phyloP scores from a whole-genome alignment of 75 land plant genomes.

The Pinus albicaulis region DNA sequence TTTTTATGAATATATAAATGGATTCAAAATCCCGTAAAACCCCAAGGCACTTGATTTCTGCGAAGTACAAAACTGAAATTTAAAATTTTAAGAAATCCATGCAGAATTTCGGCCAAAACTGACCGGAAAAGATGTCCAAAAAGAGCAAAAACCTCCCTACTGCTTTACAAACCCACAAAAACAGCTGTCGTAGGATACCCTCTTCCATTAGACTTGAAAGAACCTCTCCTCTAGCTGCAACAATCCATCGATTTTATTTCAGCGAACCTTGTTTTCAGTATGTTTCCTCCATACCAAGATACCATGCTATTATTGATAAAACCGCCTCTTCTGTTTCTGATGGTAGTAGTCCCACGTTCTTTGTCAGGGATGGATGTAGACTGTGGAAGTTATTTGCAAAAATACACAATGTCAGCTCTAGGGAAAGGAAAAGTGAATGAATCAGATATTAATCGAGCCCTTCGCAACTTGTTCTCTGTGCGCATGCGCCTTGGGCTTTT shows the following conservation, averaged over 20 bases:
- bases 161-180: neutral
- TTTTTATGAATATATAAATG: no score
- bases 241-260: neutral
- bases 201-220: neutral
- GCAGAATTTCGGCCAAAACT: no score
- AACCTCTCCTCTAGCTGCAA: neutral
- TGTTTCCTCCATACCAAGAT: no score
- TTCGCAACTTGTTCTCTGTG: conserved; percentile 68
- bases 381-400: conserved; percentile 35
- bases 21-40: no score
- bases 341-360: neutral
- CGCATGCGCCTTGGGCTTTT: conserved; percentile 90
- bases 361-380: conserved; percentile 45
- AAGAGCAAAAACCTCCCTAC: no score
- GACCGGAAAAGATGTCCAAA: no score
- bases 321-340: neutral
- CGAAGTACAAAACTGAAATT: no score
- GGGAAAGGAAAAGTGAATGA: conserved; percentile 21
- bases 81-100: no score
- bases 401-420: conserved; percentile 29
- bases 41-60: no score
- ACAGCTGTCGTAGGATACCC: neutral
- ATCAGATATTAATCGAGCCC: conserved; percentile 32
- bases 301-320: neutral
- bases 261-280: no score